A percentile compares a stretch with the other conserved stretches of the same genome.
These are phyloP conservation scores for Thelonectria discophora DNA, from an alignment of 2,329 filamentous ascomycete genomes.

Conservation along the genomic window DNA sequence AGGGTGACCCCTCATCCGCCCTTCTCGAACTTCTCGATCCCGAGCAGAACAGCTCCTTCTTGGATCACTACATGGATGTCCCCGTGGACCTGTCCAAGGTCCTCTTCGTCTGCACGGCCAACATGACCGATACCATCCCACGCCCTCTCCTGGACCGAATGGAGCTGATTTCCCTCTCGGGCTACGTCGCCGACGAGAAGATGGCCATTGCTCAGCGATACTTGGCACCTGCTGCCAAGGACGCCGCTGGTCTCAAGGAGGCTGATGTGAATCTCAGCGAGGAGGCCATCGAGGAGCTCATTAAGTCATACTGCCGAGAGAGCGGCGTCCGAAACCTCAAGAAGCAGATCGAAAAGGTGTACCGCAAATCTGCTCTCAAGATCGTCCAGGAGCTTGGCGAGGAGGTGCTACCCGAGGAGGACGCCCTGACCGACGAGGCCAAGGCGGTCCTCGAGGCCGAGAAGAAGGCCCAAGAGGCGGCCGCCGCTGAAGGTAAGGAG, in stretches of 20 bases:
- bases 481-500: constrained; percentile 45
- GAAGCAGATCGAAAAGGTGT: constrained; percentile 99
- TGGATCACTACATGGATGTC: constrained; percentile 99
- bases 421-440: constrained; percentile 85
- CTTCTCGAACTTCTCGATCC: constrained; percentile 93
- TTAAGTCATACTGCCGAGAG: constrained; percentile 98
- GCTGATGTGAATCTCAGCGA: constrained; percentile 89
- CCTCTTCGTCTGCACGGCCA: constrained; percentile 97
- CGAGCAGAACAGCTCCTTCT: constrained; percentile 95
- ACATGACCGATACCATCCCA: constrained; percentile 98
- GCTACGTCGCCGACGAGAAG: constrained; percentile 98
- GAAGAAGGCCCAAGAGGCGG: constrained; percentile 72
- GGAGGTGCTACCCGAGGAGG: constrained; percentile 79
- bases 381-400: constrained; percentile 96
- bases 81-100: constrained; percentile 98
- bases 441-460: constrained; percentile 78
- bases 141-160: constrained; percentile 93
- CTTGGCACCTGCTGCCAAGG: constrained; percentile 91
- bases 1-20: constrained; percentile 94
- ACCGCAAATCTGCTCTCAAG: constrained; percentile 95
- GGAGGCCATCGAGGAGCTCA: constrained; percentile 92
- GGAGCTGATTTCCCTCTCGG: constrained; percentile 96
- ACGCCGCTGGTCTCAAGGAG: constrained; percentile 87
- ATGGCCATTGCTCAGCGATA: constrained; percentile 97
- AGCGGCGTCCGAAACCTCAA: constrained; percentile 97